These are phyloP conservation scores for Pilasporangium apinafurcum DNA, from an alignment of 352 stramenopile species.

Conservation along the genomic window DNA sequence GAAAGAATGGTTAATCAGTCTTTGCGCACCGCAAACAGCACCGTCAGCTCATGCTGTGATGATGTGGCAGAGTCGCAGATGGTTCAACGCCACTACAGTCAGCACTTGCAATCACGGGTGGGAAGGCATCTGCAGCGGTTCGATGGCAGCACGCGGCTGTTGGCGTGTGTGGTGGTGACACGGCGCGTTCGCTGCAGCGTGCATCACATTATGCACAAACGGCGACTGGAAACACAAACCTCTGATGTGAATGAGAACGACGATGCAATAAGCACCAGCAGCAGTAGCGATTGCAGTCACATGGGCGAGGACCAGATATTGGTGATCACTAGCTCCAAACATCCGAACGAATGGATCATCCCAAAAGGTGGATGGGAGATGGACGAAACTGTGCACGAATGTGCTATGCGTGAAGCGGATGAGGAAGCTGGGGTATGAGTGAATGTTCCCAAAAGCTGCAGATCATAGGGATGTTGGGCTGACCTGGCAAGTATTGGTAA, in stretches of 20 bases:
- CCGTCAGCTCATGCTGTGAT: too few relatives aligned
- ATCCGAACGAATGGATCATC: slow-evolving; percentile 88
- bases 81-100: too few relatives aligned
- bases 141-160: slow-evolving; percentile 41
- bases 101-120: slow-evolving; percentile 47
- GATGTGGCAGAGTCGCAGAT: too few relatives aligned
- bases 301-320: slow-evolving; percentile 31
- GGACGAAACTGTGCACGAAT: slow-evolving; percentile 90
- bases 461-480: background rate
- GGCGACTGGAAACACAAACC: background rate
- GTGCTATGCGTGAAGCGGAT: slow-evolving; percentile 88
- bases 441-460: background rate
- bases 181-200: too few relatives aligned
- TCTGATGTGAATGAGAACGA: background rate
- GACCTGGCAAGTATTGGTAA: background rate
- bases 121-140: slow-evolving; percentile 67
- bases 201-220: background rate
- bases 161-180: slow-evolving; percentile 46
- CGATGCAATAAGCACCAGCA: background rate
- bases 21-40: too few relatives aligned
- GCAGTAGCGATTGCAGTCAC: too few relatives aligned
- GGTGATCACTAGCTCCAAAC: slow-evolving; percentile 89
- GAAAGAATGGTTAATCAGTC: too few relatives aligned
- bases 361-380: slow-evolving; percentile 96
- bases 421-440: slow-evolving; percentile 88